A percentile compares a stretch with the other conserved stretches of the same genome.
These are phyloP conservation scores for Eruca vesicaria DNA, from an alignment of 441 rosid species.

Conservation along the genomic window DNA sequence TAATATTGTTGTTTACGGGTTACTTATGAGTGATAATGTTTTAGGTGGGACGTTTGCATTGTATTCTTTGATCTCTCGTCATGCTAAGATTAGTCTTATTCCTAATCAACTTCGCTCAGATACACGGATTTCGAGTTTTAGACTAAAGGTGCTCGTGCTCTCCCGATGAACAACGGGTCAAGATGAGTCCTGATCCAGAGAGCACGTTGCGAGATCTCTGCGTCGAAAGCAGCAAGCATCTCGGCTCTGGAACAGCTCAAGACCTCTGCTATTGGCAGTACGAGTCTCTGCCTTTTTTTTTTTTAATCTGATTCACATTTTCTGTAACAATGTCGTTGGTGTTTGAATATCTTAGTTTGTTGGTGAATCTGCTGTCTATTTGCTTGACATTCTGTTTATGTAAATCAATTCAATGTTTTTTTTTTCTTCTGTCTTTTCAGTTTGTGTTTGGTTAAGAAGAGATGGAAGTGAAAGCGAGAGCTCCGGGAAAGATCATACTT, in stretches of 20 bases:
- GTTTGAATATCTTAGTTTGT: too few species aligned
- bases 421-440: too few species aligned
- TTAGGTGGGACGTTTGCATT: conserved; percentile 98
- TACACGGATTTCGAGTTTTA: conserved; percentile 92
- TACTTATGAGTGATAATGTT: background rate
- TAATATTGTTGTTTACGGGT: background rate
- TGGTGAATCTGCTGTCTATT: too few species aligned
- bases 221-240: background rate
- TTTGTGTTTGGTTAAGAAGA: too few species aligned
- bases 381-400: background rate
- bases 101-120: conserved; percentile 98
- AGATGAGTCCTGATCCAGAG: too few species aligned
- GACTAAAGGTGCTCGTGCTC: conserved; percentile 58
- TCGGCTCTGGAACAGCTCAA: background rate
- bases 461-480: conserved; percentile 90
- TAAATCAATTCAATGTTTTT: background rate
- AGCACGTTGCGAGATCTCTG: background rate
- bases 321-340: background rate
- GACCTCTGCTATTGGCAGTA: background rate
- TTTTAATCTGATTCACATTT: conserved; percentile 16
- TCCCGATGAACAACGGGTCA: too few species aligned
- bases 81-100: conserved; percentile 93
- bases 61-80: conserved; percentile 91
- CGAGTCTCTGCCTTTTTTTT: background rate
- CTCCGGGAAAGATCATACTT: conserved; percentile 94